Evolutionary conservation across 257 asterid species (phyloP).

Genomic region (Lithospermum erythrorhizon): DNA sequence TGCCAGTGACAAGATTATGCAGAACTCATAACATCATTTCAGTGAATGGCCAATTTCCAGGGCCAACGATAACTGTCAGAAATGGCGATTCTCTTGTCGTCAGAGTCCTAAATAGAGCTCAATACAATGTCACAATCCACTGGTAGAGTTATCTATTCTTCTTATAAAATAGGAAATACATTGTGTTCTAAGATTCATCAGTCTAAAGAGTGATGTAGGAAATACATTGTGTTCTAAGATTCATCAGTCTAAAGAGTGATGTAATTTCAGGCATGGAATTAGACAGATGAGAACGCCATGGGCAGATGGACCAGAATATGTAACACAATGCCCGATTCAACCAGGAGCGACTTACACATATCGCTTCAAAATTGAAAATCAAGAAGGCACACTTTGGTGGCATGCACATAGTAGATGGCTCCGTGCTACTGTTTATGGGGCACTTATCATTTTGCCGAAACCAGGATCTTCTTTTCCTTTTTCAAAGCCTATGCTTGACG

Average conservation of each 20-base stretch:
- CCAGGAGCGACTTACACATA: constrained; percentile 53
- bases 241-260: too few relatives aligned
- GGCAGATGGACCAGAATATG: constrained; percentile 69
- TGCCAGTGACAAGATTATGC: constrained; percentile 12
- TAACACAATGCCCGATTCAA: constrained; percentile 61
- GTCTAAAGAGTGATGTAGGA: too few relatives aligned
- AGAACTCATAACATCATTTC: constrained; percentile 13
- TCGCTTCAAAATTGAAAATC: constrained; percentile 39
- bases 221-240: too few relatives aligned
- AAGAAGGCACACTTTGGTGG: constrained; percentile 72
- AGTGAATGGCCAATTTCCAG: constrained; percentile 21
- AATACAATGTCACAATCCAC: constrained; percentile 20
- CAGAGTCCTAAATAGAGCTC: constrained; percentile 13
- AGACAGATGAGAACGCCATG: constrained; percentile 56
- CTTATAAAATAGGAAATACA: too few relatives aligned
- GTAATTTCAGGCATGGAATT: constrained; percentile 41
- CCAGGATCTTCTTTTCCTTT: constrained; percentile 38
- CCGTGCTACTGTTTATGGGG: constrained; percentile 54
- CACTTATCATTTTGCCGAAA: constrained; percentile 40
- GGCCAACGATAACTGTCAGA: constrained; percentile 18
- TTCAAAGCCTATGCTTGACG: constrained; percentile 27
- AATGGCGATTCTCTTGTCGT: constrained; percentile 18
- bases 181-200: too few relatives aligned
- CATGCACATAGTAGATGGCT: constrained; percentile 63
- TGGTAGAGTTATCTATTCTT: constrained; percentile 1